phyloP scores from a whole-genome alignment of 768 basidiomycete species.

The Cystobasidium tubakii region DNA sequence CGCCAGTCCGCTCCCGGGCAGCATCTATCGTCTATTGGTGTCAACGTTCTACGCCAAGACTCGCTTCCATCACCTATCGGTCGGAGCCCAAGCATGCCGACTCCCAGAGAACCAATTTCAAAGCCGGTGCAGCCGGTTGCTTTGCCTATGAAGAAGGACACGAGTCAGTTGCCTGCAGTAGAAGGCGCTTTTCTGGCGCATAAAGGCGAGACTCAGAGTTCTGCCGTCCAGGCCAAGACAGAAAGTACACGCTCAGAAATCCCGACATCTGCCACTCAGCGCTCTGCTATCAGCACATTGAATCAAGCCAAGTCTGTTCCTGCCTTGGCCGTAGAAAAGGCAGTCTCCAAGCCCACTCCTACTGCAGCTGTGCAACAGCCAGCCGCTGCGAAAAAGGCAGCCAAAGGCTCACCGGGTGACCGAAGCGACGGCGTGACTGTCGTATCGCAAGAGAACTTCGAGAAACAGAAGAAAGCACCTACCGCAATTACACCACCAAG shows the following conservation, averaged over 20 bases:
- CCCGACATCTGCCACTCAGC: neutral
- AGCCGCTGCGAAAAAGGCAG: neutral
- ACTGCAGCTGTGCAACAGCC: neutral
- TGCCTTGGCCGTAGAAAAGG: neutral
- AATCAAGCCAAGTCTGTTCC: conserved; percentile 1
- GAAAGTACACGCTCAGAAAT: neutral
- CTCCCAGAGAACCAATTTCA: neutral
- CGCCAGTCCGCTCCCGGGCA: neutral
- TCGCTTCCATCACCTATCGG: conserved; percentile 11
- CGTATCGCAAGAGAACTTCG: conserved; percentile 20
- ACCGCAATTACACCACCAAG: neutral
- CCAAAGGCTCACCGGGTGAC: neutral
- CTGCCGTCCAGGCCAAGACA: neutral
- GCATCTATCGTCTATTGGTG: neutral
- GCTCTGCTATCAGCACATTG: neutral
- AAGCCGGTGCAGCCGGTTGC: neutral
- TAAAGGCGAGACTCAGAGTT: neutral
- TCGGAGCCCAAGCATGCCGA: neutral
- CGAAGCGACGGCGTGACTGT: neutral
- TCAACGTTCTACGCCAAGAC: neutral
- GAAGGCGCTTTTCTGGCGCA: neutral
- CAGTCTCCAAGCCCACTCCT: neutral
- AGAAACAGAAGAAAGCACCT: conserved; percentile 28
- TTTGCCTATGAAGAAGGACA: neutral
- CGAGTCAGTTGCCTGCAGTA: neutral